Conservation (phyloP, 306 rosid genomes). For the Gleditsia sinensis region DNA sequence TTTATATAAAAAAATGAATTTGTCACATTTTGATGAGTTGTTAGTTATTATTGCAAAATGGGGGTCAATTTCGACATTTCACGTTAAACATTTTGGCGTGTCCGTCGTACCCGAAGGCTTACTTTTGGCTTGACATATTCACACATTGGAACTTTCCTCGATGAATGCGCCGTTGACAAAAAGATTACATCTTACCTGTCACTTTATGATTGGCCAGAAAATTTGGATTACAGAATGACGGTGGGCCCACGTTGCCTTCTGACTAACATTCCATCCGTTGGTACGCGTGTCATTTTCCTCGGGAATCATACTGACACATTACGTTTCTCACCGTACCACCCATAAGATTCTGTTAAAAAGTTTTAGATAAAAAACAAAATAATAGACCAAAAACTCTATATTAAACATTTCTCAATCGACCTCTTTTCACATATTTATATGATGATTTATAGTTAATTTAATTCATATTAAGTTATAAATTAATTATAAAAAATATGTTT, state of each 20-base stretch:
- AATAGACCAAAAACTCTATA: no score
- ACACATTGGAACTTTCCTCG: not conserved
- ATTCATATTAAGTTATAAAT: no score
- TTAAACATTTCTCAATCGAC: no score
- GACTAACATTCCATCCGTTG: not conserved
- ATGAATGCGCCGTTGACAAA: not conserved
- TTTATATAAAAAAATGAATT: no score
- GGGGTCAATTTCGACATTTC: not conserved
- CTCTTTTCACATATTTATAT: no score
- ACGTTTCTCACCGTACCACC: not conserved
- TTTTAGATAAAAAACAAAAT: no score
- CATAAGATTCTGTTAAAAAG: no score
- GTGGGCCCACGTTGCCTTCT: slow-evolving; percentile 5
- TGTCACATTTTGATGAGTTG: no score
- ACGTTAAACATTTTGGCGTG: not conserved
- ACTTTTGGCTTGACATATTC: not conserved
- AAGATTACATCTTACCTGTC: not conserved
- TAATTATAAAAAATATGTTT: no score
- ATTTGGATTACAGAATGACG: not conserved
- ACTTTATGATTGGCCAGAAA: slow-evolving; percentile 14
- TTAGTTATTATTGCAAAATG: no score
- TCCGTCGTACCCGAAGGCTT: no score
- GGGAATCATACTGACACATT: not conserved
- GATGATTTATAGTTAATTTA: no score
- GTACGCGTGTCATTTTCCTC: slow-evolving; percentile 24